These are phyloP conservation scores for Linaria vulgaris DNA, from an alignment of 257 asterid genomes.

Conservation along the genomic window DNA sequence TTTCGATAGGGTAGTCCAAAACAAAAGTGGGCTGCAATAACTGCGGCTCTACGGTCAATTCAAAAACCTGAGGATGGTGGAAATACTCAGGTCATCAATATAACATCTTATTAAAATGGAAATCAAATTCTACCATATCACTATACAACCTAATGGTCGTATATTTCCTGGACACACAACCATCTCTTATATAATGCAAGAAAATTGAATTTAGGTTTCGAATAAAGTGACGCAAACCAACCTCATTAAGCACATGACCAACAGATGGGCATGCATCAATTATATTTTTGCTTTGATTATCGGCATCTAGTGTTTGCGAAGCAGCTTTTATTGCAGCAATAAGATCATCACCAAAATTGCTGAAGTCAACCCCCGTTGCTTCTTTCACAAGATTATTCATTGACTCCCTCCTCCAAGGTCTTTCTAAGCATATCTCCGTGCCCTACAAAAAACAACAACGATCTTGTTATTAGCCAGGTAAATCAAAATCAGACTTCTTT, in stretches of 20 bases:
- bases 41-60: slow-evolving; percentile 74
- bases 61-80: slow-evolving; percentile 63
- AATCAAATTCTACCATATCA: background rate
- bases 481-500: background rate
- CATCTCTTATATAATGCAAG: background rate
- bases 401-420: slow-evolving; percentile 98
- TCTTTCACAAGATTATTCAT: slow-evolving; percentile 96
- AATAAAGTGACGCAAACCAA: slow-evolving; percentile 28
- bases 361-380: slow-evolving; percentile 78
- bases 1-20: slow-evolving; percentile 93
- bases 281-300: slow-evolving; percentile 39
- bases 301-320: slow-evolving; percentile 41
- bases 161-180: slow-evolving; percentile 9
- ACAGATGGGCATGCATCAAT: slow-evolving; percentile 78
- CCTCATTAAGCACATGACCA: slow-evolving; percentile 90
- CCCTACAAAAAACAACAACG: slow-evolving; percentile 48
- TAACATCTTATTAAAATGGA: background rate
- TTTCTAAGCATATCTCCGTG: slow-evolving; percentile 76
- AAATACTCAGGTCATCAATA: slow-evolving; percentile 21
- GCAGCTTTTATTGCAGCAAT: slow-evolving; percentile 60
- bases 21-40: slow-evolving; percentile 94
- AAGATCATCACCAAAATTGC: slow-evolving; percentile 56
- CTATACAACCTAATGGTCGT: slow-evolving; percentile 1
- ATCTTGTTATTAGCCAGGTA: background rate
- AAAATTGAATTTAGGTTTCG: slow-evolving; percentile 7